Base-by-base conservation (phyloP, 257 asterid species). In the Fraxinus anomala region DNA sequence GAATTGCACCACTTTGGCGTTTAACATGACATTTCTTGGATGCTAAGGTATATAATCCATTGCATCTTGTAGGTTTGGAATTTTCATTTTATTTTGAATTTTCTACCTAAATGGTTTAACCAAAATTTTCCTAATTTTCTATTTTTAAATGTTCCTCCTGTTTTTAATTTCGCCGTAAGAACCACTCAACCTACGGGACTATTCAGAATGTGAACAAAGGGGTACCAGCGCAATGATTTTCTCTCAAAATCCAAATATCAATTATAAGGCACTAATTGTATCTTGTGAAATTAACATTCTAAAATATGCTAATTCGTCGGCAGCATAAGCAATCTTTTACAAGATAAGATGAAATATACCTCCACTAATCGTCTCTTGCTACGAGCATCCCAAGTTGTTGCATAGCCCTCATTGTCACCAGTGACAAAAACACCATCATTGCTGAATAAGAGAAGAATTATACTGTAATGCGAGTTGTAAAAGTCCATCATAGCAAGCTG, bases 381-480 rank as follows among this genome's bases (percentile, higher is more conserved):
- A 73, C 75, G 87, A 84, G 91, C 86, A 87, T 92, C 96, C 99
- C 99, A 94, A 30, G 85, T 70, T 74, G 81, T 80, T 78, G 87
- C 93, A 75, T 90, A 82, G 72, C 99, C 99, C 19, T 91, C 92
- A 63, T 88, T 82, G 83, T 94, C 97, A 39, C 97, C 97, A 39
- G 96, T 91, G 44, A 85, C 92, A 75, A 92, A 88, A 77, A 88
- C 79, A 67, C 92, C 90, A 37, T 68, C 33, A 68, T 67, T 13
- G 78, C 97, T 92, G 91, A 85, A 72, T 66, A 81, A 68, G 36
- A 78, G 70, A 83, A 86, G 44, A 59, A 36, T 74, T 40, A 51
- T 31, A 67, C 16, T 4, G 73, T 59, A 13, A 80, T 13, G 21
- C 73, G 66, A 73, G 17, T 59, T 65, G 39, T 24, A 73, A 70